Conservation (phyloP, 2,329 filamentous ascomycete genomes). For the Ophiocordyceps polyrhachis-furcata region DNA sequence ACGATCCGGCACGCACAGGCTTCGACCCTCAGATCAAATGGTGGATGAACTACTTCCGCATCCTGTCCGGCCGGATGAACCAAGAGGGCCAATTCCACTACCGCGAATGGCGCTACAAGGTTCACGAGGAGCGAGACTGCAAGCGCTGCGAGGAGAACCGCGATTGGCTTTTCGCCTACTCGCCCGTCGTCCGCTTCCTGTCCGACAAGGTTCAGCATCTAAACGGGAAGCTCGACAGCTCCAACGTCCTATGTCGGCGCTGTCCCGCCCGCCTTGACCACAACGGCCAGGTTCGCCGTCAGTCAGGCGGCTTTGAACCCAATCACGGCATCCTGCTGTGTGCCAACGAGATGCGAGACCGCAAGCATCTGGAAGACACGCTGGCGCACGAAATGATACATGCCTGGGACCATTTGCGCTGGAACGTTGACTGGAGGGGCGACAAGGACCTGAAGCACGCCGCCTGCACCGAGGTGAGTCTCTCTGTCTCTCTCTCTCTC, state of each 20-base stretch:
- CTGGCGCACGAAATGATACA: constrained; percentile 97
- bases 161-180: constrained; percentile 70
- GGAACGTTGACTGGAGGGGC: constrained; percentile 68
- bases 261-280: constrained; percentile 44
- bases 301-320: constrained; percentile 69
- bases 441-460: constrained; percentile 64
- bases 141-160: constrained; percentile 62
- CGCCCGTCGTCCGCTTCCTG: constrained; percentile 74
- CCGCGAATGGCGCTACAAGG: constrained; percentile 55
- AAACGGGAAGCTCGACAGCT: constrained; percentile 52
- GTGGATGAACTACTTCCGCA: constrained; percentile 78
- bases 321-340: constrained; percentile 80
- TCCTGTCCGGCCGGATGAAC: constrained; percentile 56
- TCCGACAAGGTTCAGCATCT: constrained; percentile 62
- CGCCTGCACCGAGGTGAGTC: constrained; percentile 70
- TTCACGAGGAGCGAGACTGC: constrained; percentile 64
- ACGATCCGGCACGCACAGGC: constrained; percentile 41
- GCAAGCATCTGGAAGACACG: constrained; percentile 77
- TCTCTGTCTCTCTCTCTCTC: too few species aligned
- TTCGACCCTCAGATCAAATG: constrained; percentile 41
- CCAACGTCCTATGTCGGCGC: constrained; percentile 66
- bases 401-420: constrained; percentile 82
- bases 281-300: constrained; percentile 41
- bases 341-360: constrained; percentile 71
- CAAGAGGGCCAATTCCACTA: constrained; percentile 53